These are phyloP conservation scores for Lachancea mirantina DNA, from an alignment of 805 yeast genomes.

Conservation along the genomic window DNA sequence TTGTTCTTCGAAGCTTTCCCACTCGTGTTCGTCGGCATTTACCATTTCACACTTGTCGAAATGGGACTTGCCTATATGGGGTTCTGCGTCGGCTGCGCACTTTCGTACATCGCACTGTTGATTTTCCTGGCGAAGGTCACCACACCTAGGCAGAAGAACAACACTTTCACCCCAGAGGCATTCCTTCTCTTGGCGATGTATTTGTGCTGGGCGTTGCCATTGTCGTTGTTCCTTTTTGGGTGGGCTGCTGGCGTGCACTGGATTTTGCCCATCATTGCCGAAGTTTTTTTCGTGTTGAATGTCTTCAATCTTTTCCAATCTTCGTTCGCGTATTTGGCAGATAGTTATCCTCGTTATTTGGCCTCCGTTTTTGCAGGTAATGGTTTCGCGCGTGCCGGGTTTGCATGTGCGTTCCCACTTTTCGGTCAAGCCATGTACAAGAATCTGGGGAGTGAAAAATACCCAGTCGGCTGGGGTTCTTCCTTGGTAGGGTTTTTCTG, in stretches of 20 bases:
- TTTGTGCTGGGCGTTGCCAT: slow-evolving; percentile 38
- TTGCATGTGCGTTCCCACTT: slow-evolving; percentile 57
- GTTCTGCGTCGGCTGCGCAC: slow-evolving; percentile 39
- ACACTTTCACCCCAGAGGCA: slow-evolving; percentile 35
- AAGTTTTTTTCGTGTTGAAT: slow-evolving; percentile 34
- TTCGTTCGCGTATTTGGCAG: slow-evolving; percentile 42
- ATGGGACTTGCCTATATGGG: slow-evolving; percentile 44
- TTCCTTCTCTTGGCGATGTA: slow-evolving; percentile 36
- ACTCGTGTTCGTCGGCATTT: slow-evolving; percentile 39
- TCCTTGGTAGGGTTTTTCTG: slow-evolving; percentile 42
- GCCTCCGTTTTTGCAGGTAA: slow-evolving; percentile 59
- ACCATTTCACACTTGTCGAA: slow-evolving; percentile 43
- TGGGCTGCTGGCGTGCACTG: slow-evolving; percentile 47
- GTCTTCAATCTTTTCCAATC: slow-evolving; percentile 46
- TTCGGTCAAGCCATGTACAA: slow-evolving; percentile 56
- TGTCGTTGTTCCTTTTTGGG: slow-evolving; percentile 42
- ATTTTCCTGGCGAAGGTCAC: slow-evolving; percentile 23
- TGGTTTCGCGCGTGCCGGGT: slow-evolving; percentile 41
- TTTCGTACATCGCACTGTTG: slow-evolving; percentile 32
- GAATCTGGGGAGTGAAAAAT: slow-evolving; percentile 41
- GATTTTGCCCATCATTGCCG: slow-evolving; percentile 43
- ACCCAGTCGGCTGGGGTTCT: slow-evolving; percentile 58
- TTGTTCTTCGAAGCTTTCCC: slow-evolving; percentile 60
- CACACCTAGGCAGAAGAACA: slow-evolving; percentile 22
- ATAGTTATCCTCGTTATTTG: slow-evolving; percentile 41